These are phyloP conservation scores for Astragalus membranaceus DNA, from an alignment of 306 rosid species.

Conservation along the genomic window DNA sequence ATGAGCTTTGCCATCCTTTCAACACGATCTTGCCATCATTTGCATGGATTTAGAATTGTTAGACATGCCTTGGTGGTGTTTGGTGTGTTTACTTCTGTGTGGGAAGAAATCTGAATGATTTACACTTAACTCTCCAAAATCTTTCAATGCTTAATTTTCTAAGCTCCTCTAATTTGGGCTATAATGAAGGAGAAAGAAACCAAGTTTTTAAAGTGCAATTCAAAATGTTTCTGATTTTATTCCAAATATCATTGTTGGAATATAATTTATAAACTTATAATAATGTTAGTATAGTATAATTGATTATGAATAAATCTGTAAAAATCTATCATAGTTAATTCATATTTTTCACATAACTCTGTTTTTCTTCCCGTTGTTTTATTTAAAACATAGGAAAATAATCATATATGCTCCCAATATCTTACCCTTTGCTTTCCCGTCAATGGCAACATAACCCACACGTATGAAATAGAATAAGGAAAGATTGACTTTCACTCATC, in stretches of 20 bases:
- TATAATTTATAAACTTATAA: background rate
- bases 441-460: background rate
- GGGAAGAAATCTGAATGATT: background rate
- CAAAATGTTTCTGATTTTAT: background rate
- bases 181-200: background rate
- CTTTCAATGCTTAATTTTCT: background rate
- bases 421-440: background rate
- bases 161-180: background rate
- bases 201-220: background rate
- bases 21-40: background rate
- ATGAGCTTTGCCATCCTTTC: background rate
- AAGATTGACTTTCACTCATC: background rate
- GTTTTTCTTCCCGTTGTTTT: background rate
- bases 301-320: background rate
- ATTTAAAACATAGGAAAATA: background rate
- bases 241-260: slow-evolving; percentile 1
- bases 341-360: background rate
- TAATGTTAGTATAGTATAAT: background rate
- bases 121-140: background rate
- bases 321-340: background rate
- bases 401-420: background rate
- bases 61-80: background rate
- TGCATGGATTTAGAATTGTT: background rate
- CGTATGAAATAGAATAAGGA: background rate
- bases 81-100: background rate